Base-by-base conservation (phyloP, 306 rosid genomes). In the Senna siamea region DNA sequence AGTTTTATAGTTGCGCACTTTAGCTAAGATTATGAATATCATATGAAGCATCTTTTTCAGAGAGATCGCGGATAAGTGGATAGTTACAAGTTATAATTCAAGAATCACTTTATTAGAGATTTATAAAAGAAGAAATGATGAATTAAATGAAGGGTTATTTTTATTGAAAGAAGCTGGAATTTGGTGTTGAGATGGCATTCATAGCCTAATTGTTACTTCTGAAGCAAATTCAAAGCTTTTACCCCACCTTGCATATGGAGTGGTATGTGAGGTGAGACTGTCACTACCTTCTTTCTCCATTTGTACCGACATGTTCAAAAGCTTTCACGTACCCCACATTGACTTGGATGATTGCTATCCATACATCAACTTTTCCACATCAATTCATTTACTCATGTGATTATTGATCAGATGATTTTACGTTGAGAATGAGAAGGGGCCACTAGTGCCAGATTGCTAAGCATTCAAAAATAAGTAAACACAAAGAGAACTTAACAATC, bases 111-210 rank as follows among this genome's bases (percentile, higher is more conserved):
- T 77, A 47, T 62, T 28, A 11, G 34, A 55, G 50, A 41, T 30
- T 22, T 58, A 26, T 57, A 38, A 67, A 61, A 37, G 79, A 78
- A 78, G 63, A 15, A 67, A 76, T 28, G 81, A 80, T 75, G 35
- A 62, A 68, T 52, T 26, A 72, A 32, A 71, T 65, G 74, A 60
- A 65, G 34, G 20, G 85, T 79, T 80, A 55, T 58, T 37, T 37
- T 37, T 5, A 75, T 7, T 55, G 34, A 26, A 28, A 46, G 70
- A 72, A 80, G 75, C 61, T 53, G 46, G 79, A 75, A 58, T 62
- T 72, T 80, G 84, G 75, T 80, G 69, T 44, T 37, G 84, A 76
- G 84, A 75, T 74, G 74, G 54, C 71, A 70, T 14, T 70, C 76
- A 66, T 79, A 66, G 73, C 32, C 73, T 71, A 30, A 66, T 80